A percentile compares a stretch with the other conserved stretches of the same genome.
These are phyloP conservation scores for Fusarium sp. DNA, from an alignment of 2,329 filamentous ascomycete genomes.

Conservation along the genomic window DNA sequence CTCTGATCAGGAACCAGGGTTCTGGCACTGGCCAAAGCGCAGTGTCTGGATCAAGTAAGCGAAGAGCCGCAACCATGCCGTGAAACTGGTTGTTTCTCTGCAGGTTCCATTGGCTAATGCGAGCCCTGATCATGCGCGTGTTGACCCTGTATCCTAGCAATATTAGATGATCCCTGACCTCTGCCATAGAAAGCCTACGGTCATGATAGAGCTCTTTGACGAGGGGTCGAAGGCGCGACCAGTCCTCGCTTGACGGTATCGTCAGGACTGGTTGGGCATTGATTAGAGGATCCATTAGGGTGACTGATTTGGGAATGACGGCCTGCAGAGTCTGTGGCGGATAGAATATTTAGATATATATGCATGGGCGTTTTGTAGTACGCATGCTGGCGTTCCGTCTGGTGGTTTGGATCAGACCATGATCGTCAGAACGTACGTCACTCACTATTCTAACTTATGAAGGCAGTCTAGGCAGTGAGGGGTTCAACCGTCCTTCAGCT, in stretches of 20 bases:
- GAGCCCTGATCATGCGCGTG: not conserved
- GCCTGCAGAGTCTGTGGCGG: not conserved
- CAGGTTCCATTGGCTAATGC: not conserved
- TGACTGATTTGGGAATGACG: not conserved
- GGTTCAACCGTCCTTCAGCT: not conserved
- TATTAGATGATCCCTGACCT: not conserved
- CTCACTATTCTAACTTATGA: not conserved
- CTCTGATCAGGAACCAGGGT: not conserved
- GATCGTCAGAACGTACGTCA: not conserved
- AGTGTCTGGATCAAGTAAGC: not conserved
- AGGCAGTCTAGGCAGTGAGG: not conserved
- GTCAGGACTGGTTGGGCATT: not conserved
- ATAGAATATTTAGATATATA: not conserved
- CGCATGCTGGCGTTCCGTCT: not conserved
- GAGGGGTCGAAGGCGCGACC: not conserved
- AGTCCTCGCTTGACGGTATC: constrained; percentile 1
- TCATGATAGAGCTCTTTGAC: not conserved
- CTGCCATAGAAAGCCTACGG: not conserved
- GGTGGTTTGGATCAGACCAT: not conserved
- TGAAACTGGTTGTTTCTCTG: not conserved
- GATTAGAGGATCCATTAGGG: not conserved
- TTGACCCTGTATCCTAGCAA: not conserved
- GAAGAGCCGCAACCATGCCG: constrained; percentile 6
- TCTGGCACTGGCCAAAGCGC: not conserved
- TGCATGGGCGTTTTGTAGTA: constrained; percentile 1